Base-by-base conservation (phyloP, 352 stramenopile species). In the Globisporangium carolinianum region DNA sequence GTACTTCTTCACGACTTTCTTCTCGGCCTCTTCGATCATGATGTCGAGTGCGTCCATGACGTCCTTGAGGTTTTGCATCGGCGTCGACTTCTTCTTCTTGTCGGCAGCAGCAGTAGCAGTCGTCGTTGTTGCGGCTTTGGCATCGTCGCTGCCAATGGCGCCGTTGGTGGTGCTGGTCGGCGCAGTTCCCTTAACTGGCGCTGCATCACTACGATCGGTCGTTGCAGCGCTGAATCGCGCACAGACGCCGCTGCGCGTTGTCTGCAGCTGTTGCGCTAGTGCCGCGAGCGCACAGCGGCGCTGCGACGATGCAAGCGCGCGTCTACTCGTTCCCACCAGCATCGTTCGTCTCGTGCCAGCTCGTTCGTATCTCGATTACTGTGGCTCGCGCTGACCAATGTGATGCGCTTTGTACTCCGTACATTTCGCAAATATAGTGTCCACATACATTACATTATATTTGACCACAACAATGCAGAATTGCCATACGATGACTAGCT, bases 1-100 rank as follows among this genome's bases (percentile, higher is more conserved):
- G 68, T 94, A 94, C 65, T 91, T 88, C 65, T 91, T 91, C 64
- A 83, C 79, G 32, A 86, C 67, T 61, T 94, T 94, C 65, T 83
- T 83, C 57, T 91, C 84, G 10, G 83, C 83, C 55, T 94, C 84
- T 49, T 91, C 76, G 46, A 94, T 83, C 75, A 94, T 84, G 55
- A 79, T 73, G 61, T 94, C 84, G 55, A 92, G 68, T 41, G 82
- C 71, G 48, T 94, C 77, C 62, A 91, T 73, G 11, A 76, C 79
- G 52, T 87, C 78, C 58, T 77, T 79, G 56, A 91, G 63, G 68
- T 89, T 91, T 63, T 91, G 75, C 32, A 80, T 79, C 24, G 79
- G 79, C 37, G 76, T 83, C 57, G 75, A 60, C 57, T 71, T 65
- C 51, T 78, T 76, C 43, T 58, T 56, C 43, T 56, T 56, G 18